Base-by-base conservation (phyloP, 169 alveolate species). In the Nephromyces sp. region DNA sequence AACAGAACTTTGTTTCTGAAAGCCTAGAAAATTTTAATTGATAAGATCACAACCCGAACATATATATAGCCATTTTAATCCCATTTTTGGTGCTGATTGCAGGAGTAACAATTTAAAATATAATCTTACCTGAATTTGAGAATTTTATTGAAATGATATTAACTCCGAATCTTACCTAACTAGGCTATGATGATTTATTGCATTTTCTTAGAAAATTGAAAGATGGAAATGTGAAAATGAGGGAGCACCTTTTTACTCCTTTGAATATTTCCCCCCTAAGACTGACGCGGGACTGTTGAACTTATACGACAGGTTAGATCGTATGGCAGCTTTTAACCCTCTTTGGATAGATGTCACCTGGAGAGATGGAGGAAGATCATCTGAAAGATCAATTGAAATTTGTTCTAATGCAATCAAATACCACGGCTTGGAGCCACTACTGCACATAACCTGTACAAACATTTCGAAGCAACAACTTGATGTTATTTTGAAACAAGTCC, bases 291-390 rank as follows among this genome's bases (percentile, higher is more conserved):
- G 89, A 31, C 33, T 70, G 31, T 77, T 65, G 28, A 85, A 80
- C 73, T 74, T 85, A 24, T 68, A 63, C 70, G 87, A 83, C 15
- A 69, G 90, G 70, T 64, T 85, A 51, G 90, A 85, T 31, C 67
- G 90, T 34, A 83, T 85, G 89, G 83, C 75, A 33, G 3, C 33
- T 6, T 57, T 82, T 3, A 74, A 80, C 34, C 90, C 90, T 6
- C 34, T 83, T 31, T 85, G 87, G 85, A 76, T 83, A 0, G 90
- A 85, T 53, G 84, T 85, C 24, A 85, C 90, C n/a, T 85, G 90
- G 90, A 80, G 87, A 6, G 89, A 87, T 25, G 90, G 86, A 1
- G 85, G 86, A 15, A 70, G 86, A 21, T 52, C 90, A 21, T 33
- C 84, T 2, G 72, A 68, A 57, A 28, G 62, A 5, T 78, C 92